Conservation (phyloP, 345 rosid species). For the Isatis tinctoria region DNA sequence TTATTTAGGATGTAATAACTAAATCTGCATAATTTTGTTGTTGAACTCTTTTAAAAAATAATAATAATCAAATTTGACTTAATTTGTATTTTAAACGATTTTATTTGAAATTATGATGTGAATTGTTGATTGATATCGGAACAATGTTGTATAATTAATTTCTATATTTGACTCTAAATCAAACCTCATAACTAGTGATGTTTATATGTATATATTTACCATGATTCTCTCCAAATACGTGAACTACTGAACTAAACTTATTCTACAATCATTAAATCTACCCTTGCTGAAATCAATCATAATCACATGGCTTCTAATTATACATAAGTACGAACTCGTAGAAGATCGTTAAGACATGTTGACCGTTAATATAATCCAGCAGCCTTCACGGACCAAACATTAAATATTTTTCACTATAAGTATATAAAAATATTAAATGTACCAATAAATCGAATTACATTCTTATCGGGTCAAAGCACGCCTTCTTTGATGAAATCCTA, state of each 20-base stretch:
- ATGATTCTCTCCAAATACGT: background rate
- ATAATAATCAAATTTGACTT: too few relatives aligned
- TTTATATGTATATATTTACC: background rate
- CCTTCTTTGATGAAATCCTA: conserved; percentile 27
- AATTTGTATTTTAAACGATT: too few relatives aligned
- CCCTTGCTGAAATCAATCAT: background rate
- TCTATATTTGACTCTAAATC: too few relatives aligned
- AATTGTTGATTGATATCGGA: too few relatives aligned
- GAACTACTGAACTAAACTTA: background rate
- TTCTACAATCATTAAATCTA: background rate
- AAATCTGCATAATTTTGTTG: too few relatives aligned
- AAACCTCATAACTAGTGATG: too few relatives aligned
- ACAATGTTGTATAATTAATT: too few relatives aligned
- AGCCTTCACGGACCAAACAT: conserved; percentile 33
- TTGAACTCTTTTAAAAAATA: too few relatives aligned
- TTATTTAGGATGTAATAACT: too few relatives aligned
- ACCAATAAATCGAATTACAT: background rate
- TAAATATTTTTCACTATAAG: background rate
- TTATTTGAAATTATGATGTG: too few relatives aligned
- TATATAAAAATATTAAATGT: background rate
- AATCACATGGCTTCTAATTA: background rate
- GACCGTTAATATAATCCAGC: conserved; percentile 24
- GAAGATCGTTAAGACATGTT: conserved; percentile 20
- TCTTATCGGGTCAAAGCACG: conserved; percentile 26
- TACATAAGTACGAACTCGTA: background rate